Evolutionary conservation across 2,329 filamentous ascomycete species (phyloP).

Genomic region (Cladosporium cucumerinum): DNA sequence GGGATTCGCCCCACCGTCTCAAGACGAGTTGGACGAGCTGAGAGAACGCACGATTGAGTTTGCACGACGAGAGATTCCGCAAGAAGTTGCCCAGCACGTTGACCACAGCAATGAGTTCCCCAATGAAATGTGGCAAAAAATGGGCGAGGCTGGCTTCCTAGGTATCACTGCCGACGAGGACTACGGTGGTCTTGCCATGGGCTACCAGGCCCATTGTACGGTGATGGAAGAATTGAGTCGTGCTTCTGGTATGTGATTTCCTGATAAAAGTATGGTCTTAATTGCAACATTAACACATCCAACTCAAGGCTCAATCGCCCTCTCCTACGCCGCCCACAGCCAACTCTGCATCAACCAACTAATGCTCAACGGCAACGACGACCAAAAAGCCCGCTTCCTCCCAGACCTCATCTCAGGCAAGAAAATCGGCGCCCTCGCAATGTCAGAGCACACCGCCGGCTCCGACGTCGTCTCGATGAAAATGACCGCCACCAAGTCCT

Average conservation of each 20-base stretch:
- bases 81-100: constrained; percentile 76
- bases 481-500: constrained; percentile 72
- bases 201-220: constrained; percentile 93
- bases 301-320: constrained; percentile 54
- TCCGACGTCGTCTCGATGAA: constrained; percentile 97
- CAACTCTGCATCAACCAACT: constrained; percentile 97
- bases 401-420: constrained; percentile 77
- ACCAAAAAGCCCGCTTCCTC: constrained; percentile 78
- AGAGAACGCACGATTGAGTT: constrained; percentile 87
- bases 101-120: constrained; percentile 88
- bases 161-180: constrained; percentile 92
- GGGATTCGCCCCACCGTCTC: constrained; percentile 65
- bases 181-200: constrained; percentile 84
- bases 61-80: constrained; percentile 77
- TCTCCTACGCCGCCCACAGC: constrained; percentile 93
- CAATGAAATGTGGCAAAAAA: constrained; percentile 84
- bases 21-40: constrained; percentile 73
- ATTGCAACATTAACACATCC: constrained; percentile 38
- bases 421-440: constrained; percentile 82
- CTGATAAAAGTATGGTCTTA: no score
- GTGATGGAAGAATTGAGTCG: constrained; percentile 94
- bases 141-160: constrained; percentile 85
- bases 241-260: constrained; percentile 59
- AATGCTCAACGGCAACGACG: constrained; percentile 75
- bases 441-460: constrained; percentile 89